Evolutionary conservation across 768 basidiomycete species (phyloP).

Genomic region (Termitomyces sp.): DNA sequence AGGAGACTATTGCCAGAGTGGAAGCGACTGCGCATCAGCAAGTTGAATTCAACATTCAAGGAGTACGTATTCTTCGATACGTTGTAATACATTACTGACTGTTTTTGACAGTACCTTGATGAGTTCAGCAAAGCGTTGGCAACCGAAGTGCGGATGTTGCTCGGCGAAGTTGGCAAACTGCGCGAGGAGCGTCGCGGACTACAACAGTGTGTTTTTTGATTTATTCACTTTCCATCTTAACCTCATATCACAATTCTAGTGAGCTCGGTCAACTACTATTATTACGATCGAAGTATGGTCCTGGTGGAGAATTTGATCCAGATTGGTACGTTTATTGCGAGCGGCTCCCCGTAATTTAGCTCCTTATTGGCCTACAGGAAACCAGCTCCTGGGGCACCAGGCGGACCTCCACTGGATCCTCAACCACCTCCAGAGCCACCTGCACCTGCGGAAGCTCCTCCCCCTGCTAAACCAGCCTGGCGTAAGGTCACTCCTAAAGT

Average conservation of each 20-base stretch:
- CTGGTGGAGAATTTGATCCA: slow-evolving; percentile 83
- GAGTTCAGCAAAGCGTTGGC: slow-evolving; percentile 86
- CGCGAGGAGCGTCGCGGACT: slow-evolving; percentile 74
- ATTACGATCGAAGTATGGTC: slow-evolving; percentile 72
- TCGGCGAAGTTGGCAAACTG: slow-evolving; percentile 80
- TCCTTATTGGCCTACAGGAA: slow-evolving; percentile 25
- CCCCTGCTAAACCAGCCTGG: slow-evolving; percentile 55
- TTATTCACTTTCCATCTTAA: background rate
- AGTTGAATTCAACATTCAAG: slow-evolving; percentile 81
- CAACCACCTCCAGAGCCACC: slow-evolving; percentile 22
- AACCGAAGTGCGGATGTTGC: slow-evolving; percentile 76
- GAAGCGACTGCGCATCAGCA: slow-evolving; percentile 69
- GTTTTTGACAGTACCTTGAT: slow-evolving; percentile 61
- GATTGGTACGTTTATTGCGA: slow-evolving; percentile 52
- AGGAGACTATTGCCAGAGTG: slow-evolving; percentile 65
- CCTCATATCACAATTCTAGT: slow-evolving; percentile 30
- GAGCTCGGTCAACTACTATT: slow-evolving; percentile 72
- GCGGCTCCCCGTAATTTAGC: background rate
- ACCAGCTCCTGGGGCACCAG: slow-evolving; percentile 40
- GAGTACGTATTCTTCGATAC: slow-evolving; percentile 39
- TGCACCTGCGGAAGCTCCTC: slow-evolving; percentile 37
- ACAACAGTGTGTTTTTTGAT: slow-evolving; percentile 58
- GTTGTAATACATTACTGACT: background rate
- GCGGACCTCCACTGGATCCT: slow-evolving; percentile 37
- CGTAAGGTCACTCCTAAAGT: slow-evolving; percentile 41